A percentile compares a stretch with the other conserved stretches of the same genome.
These are phyloP conservation scores for Pichia sp. DNA, from an alignment of 1,139 yeast genomes.

Conservation along the genomic window DNA sequence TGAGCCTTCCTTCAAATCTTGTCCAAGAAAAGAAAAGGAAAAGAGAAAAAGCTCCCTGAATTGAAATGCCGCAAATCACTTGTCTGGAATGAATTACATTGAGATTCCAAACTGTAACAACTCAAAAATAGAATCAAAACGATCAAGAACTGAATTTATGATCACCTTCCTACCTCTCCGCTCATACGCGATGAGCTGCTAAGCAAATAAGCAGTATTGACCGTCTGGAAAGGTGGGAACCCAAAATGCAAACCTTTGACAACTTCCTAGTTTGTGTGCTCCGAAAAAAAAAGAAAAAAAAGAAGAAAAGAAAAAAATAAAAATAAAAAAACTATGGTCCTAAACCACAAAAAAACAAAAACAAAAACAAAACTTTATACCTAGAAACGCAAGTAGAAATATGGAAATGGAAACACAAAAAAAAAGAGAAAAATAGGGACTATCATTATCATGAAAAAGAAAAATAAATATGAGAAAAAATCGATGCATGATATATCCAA, in stretches of 20 bases:
- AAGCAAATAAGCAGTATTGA: not conserved
- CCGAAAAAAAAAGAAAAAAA: not conserved
- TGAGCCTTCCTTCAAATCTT: not conserved
- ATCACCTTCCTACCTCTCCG: not conserved
- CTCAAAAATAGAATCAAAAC: not conserved
- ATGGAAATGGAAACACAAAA: not conserved
- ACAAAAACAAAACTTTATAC: not conserved
- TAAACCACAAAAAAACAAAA: not conserved
- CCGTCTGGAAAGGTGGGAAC: not conserved
- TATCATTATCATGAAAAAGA: not conserved
- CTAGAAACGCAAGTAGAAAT: not conserved
- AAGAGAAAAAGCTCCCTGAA: not conserved
- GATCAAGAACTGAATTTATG: not conserved
- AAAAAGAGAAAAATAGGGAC: not conserved
- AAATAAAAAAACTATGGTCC: not conserved
- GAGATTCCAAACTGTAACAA: not conserved
- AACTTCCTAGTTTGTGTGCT: not conserved
- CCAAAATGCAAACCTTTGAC: not conserved
- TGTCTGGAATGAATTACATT: constrained; percentile 1
- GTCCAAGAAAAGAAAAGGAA: not conserved
- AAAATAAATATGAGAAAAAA: not conserved
- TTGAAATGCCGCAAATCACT: not conserved
- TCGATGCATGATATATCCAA: constrained; percentile 1
- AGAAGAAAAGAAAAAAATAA: constrained; percentile 4
- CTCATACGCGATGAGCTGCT: not conserved